A percentile compares a stretch with the other conserved stretches of the same genome.
Conservation (phyloP, 1,284 basidiomycete genomes). For the Mycena citricolor region DNA sequence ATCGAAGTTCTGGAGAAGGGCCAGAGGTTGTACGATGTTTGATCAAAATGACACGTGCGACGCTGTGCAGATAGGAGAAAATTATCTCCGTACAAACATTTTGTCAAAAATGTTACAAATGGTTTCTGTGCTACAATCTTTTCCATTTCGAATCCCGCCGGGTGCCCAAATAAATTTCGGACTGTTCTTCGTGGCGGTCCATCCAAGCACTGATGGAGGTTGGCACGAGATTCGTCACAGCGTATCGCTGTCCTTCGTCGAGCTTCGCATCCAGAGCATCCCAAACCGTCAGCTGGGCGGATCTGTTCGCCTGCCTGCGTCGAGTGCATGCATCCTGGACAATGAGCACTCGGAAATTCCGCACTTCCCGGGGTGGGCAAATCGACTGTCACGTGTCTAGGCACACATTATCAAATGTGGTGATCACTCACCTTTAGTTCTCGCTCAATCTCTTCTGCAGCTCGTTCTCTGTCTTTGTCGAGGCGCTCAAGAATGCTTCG, state of each 20-base stretch:
- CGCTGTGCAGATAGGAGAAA: no score
- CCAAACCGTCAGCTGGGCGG: constrained; percentile 83
- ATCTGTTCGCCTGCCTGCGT: constrained; percentile 51
- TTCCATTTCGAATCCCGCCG: constrained; percentile 62
- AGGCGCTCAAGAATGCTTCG: constrained; percentile 52
- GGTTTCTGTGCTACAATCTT: constrained; percentile 29
- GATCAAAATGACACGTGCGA: neutral
- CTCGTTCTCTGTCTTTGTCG: constrained; percentile 49
- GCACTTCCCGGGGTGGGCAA: constrained; percentile 79
- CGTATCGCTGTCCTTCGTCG: constrained; percentile 70
- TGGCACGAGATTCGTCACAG: constrained; percentile 71
- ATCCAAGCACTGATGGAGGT: constrained; percentile 65
- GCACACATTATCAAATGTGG: no score
- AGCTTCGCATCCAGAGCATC: constrained; percentile 61
- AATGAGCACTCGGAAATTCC: constrained; percentile 78
- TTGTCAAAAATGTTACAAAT: neutral
- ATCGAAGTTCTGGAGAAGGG: no score
- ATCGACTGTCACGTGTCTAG: constrained; percentile 41
- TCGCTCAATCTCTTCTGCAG: constrained; percentile 61
- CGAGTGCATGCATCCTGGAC: constrained; percentile 67
- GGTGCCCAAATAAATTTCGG: constrained; percentile 67
- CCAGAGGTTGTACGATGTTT: constrained; percentile 8
- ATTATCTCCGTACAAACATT: constrained; percentile 1
- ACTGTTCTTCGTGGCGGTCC: constrained; percentile 42
- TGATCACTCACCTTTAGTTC: constrained; percentile 68